Evolutionary conservation across 306 rosid genomes (phyloP), one percentile per base, ranked within the genome.

Genomic region (Vicia faba): DNA sequence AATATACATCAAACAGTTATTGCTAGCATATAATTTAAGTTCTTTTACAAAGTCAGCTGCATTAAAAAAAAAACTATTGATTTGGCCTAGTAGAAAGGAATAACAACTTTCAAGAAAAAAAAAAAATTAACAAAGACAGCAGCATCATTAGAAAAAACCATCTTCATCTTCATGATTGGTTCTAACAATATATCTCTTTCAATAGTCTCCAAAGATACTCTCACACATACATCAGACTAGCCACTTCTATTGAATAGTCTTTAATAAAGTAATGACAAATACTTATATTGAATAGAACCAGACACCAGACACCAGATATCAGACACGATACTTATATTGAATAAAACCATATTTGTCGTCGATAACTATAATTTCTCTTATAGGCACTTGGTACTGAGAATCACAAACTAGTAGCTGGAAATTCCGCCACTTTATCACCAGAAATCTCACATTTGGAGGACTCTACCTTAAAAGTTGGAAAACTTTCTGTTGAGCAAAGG

Each of bases 401-500:
- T 64, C 95, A 83, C 69, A 88, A 88, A 70, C 80, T 90, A 50
- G 81, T 76, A 66, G 57, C 75, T 77, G 96, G 85, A 70, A 79
- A 75, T 75, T 77, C 96, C 53, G 28, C 83, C 75, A 78, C 82
- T 69, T 78, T 90, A 73, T 80, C 87, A 61, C 73, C 88, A 50
- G 99, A 93, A 38, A 91, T 88, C 62, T 83, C 96, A 59, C 86
- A 80, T 75, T 74, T 86, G 80, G 96, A 91, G 76, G 97, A 90
- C 75, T 83, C 89, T 36, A 79, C 77, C 50, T 83, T 83, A 61
- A 93, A 90, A 78, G 99, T 90, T 44, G 95, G 95, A 71, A 93
- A 90, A 77, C 95, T 93, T 48, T 88, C 99, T 61, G 83, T 72
- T 61, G 99, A 93, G 75, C 89, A 90, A 69, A 93, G 99, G 83